These are phyloP conservation scores for Gossypium laxum DNA, from an alignment of 441 rosid genomes.

Conservation along the genomic window DNA sequence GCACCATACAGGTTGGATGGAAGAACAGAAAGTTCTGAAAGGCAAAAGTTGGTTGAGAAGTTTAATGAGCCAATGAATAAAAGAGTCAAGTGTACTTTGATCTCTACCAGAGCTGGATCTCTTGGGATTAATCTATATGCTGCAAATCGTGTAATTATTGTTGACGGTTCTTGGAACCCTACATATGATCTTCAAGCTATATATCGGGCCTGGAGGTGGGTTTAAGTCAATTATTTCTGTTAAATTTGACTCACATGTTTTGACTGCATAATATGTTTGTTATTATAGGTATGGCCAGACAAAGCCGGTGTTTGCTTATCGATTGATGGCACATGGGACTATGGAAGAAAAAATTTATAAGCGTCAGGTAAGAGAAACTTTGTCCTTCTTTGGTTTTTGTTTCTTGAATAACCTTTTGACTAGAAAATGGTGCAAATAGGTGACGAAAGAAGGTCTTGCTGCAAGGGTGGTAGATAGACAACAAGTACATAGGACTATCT, in stretches of 20 bases:
- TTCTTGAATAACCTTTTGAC: conserved; percentile 18
- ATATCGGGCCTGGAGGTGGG: conserved; percentile 95
- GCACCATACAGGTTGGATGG: conserved; percentile 72
- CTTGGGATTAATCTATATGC: conserved; percentile 94
- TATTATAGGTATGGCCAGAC: conserved; percentile 82
- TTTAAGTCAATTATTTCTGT: conserved; percentile 12
- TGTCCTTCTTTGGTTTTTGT: conserved; percentile 15
- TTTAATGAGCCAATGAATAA: conserved; percentile 77
- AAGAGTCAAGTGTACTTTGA: conserved; percentile 86
- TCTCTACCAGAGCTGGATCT: conserved; percentile 97
- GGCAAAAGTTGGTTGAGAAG: conserved; percentile 86
- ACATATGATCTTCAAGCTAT: conserved; percentile 98
- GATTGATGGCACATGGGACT: conserved; percentile 93
- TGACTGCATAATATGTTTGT: conserved; percentile 8
- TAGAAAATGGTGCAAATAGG: conserved; percentile 41
- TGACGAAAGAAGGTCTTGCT: conserved; percentile 96
- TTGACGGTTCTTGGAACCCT: conserved; percentile 99
- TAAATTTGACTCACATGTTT: not conserved
- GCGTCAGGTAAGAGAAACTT: conserved; percentile 66
- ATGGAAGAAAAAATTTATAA: conserved; percentile 97
- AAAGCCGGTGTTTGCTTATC: conserved; percentile 93
- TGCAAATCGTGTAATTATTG: conserved; percentile 95
- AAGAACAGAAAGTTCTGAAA: conserved; percentile 89
- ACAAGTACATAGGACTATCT: conserved; percentile 87
- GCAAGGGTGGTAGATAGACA: conserved; percentile 99